Conservation (phyloP, 768 basidiomycete genomes). For the Phaeotremella skinneri region DNA sequence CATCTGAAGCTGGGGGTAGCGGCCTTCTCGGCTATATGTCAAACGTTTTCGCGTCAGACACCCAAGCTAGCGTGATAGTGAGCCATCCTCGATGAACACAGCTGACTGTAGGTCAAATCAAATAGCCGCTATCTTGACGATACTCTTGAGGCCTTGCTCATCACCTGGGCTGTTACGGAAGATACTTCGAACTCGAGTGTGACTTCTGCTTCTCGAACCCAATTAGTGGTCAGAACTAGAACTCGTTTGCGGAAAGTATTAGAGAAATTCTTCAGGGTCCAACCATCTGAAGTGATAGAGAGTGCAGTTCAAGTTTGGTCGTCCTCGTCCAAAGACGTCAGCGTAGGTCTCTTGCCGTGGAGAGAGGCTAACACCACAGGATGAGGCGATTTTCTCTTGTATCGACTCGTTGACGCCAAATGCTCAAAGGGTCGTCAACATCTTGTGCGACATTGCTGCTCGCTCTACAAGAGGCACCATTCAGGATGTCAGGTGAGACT, state of each 20-base stretch:
- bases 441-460: slow-evolving; percentile 70
- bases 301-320: slow-evolving; percentile 78
- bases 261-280: slow-evolving; percentile 79
- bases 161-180: slow-evolving; percentile 61
- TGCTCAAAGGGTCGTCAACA: slow-evolving; percentile 80
- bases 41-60: slow-evolving; percentile 71
- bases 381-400: slow-evolving; percentile 62
- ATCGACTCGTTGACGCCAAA: slow-evolving; percentile 78
- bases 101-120: slow-evolving; percentile 55
- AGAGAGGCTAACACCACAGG: slow-evolving; percentile 17
- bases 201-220: slow-evolving; percentile 16
- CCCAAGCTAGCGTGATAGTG: slow-evolving; percentile 14
- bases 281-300: slow-evolving; percentile 78
- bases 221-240: slow-evolving; percentile 67
- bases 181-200: slow-evolving; percentile 21
- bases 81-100: not conserved
- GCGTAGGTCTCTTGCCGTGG: slow-evolving; percentile 8
- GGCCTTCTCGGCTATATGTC: slow-evolving; percentile 87
- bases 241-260: slow-evolving; percentile 72
- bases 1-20: slow-evolving; percentile 52
- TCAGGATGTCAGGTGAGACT: not conserved
- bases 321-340: slow-evolving; percentile 55
- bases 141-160: slow-evolving; percentile 71
- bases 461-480: not conserved
- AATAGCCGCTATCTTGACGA: slow-evolving; percentile 77